phyloP scores from a whole-genome alignment of 2,329 filamentous ascomycete species.

The Lachnellula suecica region DNA sequence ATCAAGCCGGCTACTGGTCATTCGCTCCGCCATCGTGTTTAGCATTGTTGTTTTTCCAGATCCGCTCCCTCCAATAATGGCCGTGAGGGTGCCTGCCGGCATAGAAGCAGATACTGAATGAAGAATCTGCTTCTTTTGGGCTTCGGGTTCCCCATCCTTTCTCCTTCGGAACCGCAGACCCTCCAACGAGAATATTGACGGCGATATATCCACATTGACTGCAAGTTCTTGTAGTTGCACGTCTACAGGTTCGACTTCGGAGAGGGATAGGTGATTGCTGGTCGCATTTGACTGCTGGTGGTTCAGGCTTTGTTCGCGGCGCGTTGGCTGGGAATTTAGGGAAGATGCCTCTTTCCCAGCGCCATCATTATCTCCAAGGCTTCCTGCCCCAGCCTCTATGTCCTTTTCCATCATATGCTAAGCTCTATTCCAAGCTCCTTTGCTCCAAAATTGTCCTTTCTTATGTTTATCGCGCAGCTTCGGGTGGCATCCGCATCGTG shows the following conservation, averaged over 20 bases:
- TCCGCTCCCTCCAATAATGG: conserved; percentile 73
- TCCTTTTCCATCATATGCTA: neutral
- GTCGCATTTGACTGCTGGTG: conserved; percentile 17
- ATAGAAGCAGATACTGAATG: conserved; percentile 64
- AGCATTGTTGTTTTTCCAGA: conserved; percentile 72
- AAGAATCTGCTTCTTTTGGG: conserved; percentile 52
- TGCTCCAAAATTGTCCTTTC: neutral
- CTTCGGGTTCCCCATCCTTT: conserved; percentile 34
- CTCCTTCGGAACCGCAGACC: conserved; percentile 32
- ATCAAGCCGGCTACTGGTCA: conserved; percentile 51
- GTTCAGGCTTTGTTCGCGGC: conserved; percentile 1
- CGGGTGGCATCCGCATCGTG: conserved; percentile 1
- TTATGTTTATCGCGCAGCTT: conserved; percentile 3
- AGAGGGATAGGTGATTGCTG: conserved; percentile 32
- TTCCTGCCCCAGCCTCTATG: neutral
- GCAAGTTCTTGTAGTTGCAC: conserved; percentile 53
- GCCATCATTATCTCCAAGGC: neutral
- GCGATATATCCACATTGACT: conserved; percentile 58
- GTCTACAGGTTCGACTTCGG: conserved; percentile 54
- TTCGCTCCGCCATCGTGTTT: conserved; percentile 69
- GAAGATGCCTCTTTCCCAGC: neutral
- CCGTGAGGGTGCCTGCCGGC: conserved; percentile 65
- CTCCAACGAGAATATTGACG: conserved; percentile 47
- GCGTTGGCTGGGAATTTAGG: neutral
- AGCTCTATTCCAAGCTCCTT: neutral